These are phyloP conservation scores for Boletus pseudopeckii DNA, from an alignment of 768 basidiomycete species.

Conservation along the genomic window DNA sequence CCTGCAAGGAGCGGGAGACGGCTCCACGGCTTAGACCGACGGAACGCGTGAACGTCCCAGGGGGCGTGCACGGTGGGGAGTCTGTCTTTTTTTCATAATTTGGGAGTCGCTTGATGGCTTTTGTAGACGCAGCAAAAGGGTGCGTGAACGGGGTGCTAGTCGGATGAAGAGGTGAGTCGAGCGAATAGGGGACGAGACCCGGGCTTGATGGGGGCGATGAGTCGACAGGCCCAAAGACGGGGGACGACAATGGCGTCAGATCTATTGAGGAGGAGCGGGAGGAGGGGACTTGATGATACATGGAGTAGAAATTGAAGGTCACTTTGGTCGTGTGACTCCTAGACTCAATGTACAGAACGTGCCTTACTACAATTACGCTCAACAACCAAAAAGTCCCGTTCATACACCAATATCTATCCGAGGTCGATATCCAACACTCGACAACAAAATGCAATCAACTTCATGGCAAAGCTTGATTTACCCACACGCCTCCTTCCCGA, in stretches of 20 bases:
- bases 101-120: slow-evolving; percentile 41
- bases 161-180: slow-evolving; percentile 31
- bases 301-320: neutral
- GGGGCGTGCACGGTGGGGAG: slow-evolving; percentile 22
- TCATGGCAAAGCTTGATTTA: neutral
- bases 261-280: slow-evolving; percentile 13
- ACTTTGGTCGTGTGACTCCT: slow-evolving; percentile 7
- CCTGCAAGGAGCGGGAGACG: slow-evolving; percentile 22
- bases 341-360: neutral
- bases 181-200: slow-evolving; percentile 20
- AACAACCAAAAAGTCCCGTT: no score
- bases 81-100: slow-evolving; percentile 41
- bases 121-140: slow-evolving; percentile 60
- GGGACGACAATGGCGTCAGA: slow-evolving; percentile 54
- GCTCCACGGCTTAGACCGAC: slow-evolving; percentile 14
- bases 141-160: slow-evolving; percentile 27
- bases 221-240: slow-evolving; percentile 34
- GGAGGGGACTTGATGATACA: slow-evolving; percentile 7
- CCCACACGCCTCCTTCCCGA: neutral
- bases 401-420: no score
- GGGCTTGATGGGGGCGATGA: slow-evolving; percentile 39
- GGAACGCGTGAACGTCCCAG: slow-evolving; percentile 16
- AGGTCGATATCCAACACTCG: neutral
- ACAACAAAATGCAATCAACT: neutral
- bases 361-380: neutral